phyloP scores from a whole-genome alignment of 1,284 basidiomycete genomes.

The Bondarzewia mesenterica region DNA sequence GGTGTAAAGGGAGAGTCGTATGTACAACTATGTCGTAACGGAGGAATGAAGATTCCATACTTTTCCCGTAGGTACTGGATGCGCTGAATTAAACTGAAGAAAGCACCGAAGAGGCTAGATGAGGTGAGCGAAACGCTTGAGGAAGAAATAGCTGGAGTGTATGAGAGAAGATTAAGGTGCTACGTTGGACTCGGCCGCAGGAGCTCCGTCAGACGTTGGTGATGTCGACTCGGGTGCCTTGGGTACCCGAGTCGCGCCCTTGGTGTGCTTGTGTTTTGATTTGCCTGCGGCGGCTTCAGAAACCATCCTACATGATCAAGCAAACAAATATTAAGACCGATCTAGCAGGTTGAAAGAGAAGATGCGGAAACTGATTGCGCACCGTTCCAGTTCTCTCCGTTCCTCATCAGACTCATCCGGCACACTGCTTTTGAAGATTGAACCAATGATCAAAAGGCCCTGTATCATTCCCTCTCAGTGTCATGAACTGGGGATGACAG shows the following conservation, averaged over 20 bases:
- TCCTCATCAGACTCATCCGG: slow-evolving; percentile 90
- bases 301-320: slow-evolving; percentile 42
- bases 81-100: too few relatives aligned
- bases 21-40: too few relatives aligned
- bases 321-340: not conserved
- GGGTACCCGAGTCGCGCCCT: not conserved
- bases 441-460: slow-evolving; percentile 78
- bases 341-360: not conserved
- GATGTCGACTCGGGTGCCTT: not conserved
- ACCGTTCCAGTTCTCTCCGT: slow-evolving; percentile 87
- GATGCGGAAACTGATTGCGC: slow-evolving; percentile 14
- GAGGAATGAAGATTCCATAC: too few relatives aligned
- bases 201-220: not conserved
- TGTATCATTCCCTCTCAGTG: slow-evolving; percentile 18
- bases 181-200: not conserved
- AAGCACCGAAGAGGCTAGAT: too few relatives aligned
- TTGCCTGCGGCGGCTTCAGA: slow-evolving; percentile 46
- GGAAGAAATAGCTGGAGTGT: too few relatives aligned
- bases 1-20: too few relatives aligned
- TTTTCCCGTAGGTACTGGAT: too few relatives aligned
- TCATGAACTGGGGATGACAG: not conserved
- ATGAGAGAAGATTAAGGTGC: not conserved
- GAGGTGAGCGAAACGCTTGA: too few relatives aligned
- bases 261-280: not conserved
- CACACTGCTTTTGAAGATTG: slow-evolving; percentile 75